Percentiles rank a stretch among this genome's conserved stretches.
Conservation (phyloP, 768 basidiomycete species). For the Pisolithus albus region DNA sequence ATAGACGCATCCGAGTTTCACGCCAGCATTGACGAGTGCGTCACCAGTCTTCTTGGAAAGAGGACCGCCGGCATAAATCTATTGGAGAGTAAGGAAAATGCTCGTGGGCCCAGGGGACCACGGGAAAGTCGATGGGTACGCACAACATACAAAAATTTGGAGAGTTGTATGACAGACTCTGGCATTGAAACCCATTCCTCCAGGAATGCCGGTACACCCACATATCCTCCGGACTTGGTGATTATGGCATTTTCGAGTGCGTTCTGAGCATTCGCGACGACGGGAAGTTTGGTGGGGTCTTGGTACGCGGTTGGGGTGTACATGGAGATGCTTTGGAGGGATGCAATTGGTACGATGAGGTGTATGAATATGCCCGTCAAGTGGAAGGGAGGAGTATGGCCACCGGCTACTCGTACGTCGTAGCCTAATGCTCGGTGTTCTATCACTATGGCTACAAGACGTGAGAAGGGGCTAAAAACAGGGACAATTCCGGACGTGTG, state of each 20-base stretch:
- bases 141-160: constrained; percentile 24
- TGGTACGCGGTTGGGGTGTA: constrained; percentile 22
- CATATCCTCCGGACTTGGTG: constrained; percentile 23
- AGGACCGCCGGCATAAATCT: constrained; percentile 36
- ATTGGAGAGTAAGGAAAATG: background rate
- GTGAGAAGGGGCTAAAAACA: background rate
- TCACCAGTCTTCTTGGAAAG: constrained; percentile 31
- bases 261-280: constrained; percentile 34
- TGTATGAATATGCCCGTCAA: constrained; percentile 10
- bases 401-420: constrained; percentile 14
- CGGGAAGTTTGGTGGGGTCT: constrained; percentile 22
- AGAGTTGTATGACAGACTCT: constrained; percentile 20
- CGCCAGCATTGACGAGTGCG: constrained; percentile 26
- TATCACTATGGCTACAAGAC: constrained; percentile 2
- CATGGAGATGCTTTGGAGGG: constrained; percentile 12
- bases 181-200: constrained; percentile 29
- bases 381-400: constrained; percentile 26
- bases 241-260: constrained; percentile 30
- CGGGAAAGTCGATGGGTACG: background rate
- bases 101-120: background rate
- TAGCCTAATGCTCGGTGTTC: constrained; percentile 3
- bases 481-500: background rate
- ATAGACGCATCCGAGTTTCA: constrained; percentile 28
- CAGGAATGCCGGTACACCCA: constrained; percentile 34
- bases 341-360: constrained; percentile 17